Percentiles rank a stretch among this genome's conserved stretches.
Conservation (phyloP, 176 grass and related monocot species). For the Raddia distichophylla region DNA sequence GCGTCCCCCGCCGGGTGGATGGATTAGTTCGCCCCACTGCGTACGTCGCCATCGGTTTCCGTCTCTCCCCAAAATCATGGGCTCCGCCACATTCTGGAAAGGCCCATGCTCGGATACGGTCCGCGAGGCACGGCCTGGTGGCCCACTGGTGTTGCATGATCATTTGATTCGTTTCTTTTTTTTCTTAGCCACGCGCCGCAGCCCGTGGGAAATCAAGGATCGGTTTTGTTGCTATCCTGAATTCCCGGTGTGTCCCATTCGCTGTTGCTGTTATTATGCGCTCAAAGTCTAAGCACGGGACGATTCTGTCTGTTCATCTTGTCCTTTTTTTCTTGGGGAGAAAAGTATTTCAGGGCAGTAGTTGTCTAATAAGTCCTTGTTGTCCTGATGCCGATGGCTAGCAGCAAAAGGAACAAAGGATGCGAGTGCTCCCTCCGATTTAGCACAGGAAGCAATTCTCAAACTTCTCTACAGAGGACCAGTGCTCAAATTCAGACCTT, state of each 20-base stretch:
- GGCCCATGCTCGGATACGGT: neutral
- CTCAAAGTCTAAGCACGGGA: neutral
- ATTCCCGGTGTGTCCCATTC: too few relatives aligned
- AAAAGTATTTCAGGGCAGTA: neutral
- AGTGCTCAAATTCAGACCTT: neutral
- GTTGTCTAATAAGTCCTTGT: neutral
- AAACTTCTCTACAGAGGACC: neutral
- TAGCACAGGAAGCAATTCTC: neutral
- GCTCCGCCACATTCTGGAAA: neutral
- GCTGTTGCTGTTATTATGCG: neutral
- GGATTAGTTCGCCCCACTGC: too few relatives aligned
- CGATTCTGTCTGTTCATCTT: neutral
- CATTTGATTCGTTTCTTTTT: neutral
- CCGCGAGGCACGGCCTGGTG: neutral
- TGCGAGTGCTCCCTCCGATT: neutral
- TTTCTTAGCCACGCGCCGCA: neutral
- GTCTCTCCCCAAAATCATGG: neutral
- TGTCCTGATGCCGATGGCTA: neutral
- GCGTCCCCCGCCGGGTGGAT: too few relatives aligned
- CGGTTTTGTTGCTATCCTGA: neutral
- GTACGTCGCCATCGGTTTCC: too few relatives aligned
- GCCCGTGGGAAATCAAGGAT: neutral
- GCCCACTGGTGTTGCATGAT: neutral
- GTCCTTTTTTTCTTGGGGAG: neutral
- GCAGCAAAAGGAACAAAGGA: too few relatives aligned